Conservation (phyloP, 106 monocot genomes). For the Allium fistulosum region DNA sequence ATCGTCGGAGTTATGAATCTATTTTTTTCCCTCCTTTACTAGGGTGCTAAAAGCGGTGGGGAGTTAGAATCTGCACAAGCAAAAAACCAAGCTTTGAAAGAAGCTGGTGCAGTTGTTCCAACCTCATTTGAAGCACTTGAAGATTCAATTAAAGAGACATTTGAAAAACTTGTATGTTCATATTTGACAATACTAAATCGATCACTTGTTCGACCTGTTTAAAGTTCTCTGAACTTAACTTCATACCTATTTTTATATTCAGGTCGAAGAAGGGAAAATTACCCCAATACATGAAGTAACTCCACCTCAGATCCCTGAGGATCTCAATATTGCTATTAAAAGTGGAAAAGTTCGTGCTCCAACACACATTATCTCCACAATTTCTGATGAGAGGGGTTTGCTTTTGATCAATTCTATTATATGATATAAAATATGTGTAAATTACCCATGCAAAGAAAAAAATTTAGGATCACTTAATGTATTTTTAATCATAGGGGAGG, state of each 20-base stretch:
- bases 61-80: constrained; percentile 96
- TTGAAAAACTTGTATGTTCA: constrained; percentile 74
- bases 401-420: not conserved
- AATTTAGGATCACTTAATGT: not conserved
- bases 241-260: not conserved
- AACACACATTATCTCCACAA: constrained; percentile 97
- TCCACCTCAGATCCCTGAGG: constrained; percentile 95
- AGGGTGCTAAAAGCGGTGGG: constrained; percentile 99
- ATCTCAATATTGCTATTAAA: constrained; percentile 81
- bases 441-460: no score
- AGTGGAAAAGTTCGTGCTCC: constrained; percentile 99
- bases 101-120: constrained; percentile 94
- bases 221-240: not conserved
- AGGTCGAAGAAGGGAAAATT: constrained; percentile 93
- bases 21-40: not conserved
- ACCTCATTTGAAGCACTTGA: constrained; percentile 96
- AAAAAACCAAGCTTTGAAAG: constrained; percentile 82
- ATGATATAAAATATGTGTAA: not conserved
- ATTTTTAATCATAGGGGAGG: constrained; percentile 59
- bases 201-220: not conserved
- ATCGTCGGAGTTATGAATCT: no score
- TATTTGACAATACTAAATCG: not conserved
- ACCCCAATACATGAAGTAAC: constrained; percentile 51
- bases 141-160: constrained; percentile 75
- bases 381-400: constrained; percentile 97